Percentiles rank a stretch among this genome's conserved stretches.
Conservation (phyloP, 176 grass and related monocot genomes). For the Saccharum officinarum region DNA sequence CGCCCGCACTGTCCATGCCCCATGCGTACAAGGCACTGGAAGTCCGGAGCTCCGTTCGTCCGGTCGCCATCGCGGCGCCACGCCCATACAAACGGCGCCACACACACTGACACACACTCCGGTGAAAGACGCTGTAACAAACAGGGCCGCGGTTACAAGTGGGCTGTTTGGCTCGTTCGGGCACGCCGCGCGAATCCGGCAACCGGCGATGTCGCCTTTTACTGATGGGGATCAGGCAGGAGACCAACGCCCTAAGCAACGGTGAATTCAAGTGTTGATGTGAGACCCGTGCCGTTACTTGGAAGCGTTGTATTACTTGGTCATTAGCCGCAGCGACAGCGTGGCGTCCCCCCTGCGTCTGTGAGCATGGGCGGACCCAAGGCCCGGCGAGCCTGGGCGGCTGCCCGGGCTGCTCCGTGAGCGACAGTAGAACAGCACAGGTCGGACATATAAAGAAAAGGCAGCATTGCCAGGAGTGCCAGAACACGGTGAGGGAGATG, state of each 20-base stretch:
- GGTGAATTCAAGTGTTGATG: not conserved
- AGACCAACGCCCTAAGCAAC: conserved; percentile 24
- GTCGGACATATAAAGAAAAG: no score
- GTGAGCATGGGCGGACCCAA: no score
- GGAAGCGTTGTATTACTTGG: conserved; percentile 28
- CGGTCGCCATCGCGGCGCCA: conserved; percentile 21
- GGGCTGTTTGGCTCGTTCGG: not conserved
- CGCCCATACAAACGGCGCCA: not conserved
- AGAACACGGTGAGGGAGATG: no score
- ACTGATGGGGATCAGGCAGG: not conserved
- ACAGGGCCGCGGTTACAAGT: not conserved
- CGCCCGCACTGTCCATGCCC: conserved; percentile 17
- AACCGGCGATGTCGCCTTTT: not conserved
- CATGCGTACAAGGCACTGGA: conserved; percentile 52
- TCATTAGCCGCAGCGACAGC: not conserved
- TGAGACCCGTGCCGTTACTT: conserved; percentile 38
- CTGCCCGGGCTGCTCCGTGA: no score
- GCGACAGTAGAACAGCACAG: no score
- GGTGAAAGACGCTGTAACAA: not conserved
- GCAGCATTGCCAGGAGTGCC: no score
- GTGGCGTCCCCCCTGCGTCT: no score
- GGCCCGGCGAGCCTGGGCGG: no score
- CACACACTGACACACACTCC: not conserved
- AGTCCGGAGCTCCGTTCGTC: not conserved
- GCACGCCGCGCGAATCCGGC: not conserved